Evolutionary conservation across 2,329 filamentous ascomycete species (phyloP).

Genomic region (Fusarium denticulatum): DNA sequence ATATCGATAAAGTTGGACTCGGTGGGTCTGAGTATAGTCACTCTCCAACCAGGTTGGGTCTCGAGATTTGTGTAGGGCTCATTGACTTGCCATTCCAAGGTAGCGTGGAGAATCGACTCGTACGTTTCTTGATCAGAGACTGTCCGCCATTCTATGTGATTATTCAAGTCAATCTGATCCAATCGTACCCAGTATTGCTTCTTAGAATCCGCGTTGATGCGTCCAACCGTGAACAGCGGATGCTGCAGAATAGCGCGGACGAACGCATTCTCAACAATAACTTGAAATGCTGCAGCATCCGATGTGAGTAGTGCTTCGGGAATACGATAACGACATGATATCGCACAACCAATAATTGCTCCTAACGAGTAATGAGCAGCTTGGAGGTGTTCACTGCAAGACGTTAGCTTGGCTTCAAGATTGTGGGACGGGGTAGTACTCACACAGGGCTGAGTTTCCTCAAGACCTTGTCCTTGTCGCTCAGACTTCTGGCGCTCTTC

Average conservation of each 20-base stretch:
- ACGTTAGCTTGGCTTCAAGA: background rate
- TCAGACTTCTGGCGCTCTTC: background rate
- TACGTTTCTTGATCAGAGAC: background rate
- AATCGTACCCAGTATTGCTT: conserved; percentile 15
- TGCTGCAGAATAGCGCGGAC: background rate
- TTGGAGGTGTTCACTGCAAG: background rate
- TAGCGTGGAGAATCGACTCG: background rate
- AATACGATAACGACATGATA: conserved; percentile 18
- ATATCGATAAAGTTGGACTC: conserved; percentile 2
- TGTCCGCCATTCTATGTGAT: conserved; percentile 16
- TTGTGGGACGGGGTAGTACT: background rate
- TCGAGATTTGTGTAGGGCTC: conserved; percentile 1
- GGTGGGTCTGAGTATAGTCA: background rate
- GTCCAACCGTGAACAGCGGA: conserved; percentile 4
- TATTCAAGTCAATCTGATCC: conserved; percentile 2
- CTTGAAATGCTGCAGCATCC: background rate
- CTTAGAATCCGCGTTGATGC: background rate
- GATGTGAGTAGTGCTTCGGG: background rate
- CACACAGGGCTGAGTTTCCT: conserved; percentile 23
- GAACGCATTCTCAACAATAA: conserved; percentile 3
- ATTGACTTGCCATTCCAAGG: conserved; percentile 7
- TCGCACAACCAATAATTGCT: background rate
- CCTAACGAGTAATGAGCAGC: background rate
- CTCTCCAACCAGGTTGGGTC: conserved; percentile 3
- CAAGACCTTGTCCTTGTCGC: background rate